Percentiles rank a stretch among this genome's conserved stretches.
Evolutionary conservation across 768 basidiomycete genomes (phyloP).

Genomic region (Panaeolus papilionaceus): DNA sequence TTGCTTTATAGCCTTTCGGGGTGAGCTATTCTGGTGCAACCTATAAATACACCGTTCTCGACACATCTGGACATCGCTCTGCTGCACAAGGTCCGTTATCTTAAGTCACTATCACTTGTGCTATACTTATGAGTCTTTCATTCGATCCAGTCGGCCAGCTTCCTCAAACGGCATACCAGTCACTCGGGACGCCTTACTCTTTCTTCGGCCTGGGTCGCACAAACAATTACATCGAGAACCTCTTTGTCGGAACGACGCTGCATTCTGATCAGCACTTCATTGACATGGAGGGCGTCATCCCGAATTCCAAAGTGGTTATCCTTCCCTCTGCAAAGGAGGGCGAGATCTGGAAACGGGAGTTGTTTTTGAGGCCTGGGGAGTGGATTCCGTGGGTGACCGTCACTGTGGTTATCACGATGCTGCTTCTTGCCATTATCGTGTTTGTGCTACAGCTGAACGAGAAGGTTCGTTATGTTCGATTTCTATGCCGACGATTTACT

Average conservation of each 20-base stretch:
- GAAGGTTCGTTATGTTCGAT: slow-evolving; percentile 62
- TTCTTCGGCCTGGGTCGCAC: slow-evolving; percentile 97
- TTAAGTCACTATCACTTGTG: neutral
- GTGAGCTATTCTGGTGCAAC: slow-evolving; percentile 94
- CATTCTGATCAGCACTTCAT: slow-evolving; percentile 77
- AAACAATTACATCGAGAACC: slow-evolving; percentile 99
- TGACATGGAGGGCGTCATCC: slow-evolving; percentile 96
- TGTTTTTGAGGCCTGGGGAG: slow-evolving; percentile 92
- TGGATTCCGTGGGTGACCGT: slow-evolving; percentile 99
- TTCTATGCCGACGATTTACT: slow-evolving; percentile 13
- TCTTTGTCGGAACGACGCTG: slow-evolving; percentile 93
- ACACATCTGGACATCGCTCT: slow-evolving; percentile 85
- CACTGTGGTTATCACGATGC: slow-evolving; percentile 77
- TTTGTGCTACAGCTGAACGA: slow-evolving; percentile 90
- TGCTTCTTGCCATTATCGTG: slow-evolving; percentile 80
- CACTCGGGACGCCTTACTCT: slow-evolving; percentile 89
- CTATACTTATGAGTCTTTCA: slow-evolving; percentile 9
- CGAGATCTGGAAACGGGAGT: slow-evolving; percentile 81
- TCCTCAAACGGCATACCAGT: slow-evolving; percentile 91
- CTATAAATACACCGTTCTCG: slow-evolving; percentile 96
- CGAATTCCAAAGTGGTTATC: slow-evolving; percentile 97
- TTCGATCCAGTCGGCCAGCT: slow-evolving; percentile 78
- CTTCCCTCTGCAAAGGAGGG: slow-evolving; percentile 69
- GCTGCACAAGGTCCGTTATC: slow-evolving; percentile 78
- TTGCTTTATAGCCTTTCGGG: slow-evolving; percentile 76